Evolutionary conservation across 2,329 filamentous ascomycete genomes (phyloP).

Genomic region (Drechslera avenae): DNA sequence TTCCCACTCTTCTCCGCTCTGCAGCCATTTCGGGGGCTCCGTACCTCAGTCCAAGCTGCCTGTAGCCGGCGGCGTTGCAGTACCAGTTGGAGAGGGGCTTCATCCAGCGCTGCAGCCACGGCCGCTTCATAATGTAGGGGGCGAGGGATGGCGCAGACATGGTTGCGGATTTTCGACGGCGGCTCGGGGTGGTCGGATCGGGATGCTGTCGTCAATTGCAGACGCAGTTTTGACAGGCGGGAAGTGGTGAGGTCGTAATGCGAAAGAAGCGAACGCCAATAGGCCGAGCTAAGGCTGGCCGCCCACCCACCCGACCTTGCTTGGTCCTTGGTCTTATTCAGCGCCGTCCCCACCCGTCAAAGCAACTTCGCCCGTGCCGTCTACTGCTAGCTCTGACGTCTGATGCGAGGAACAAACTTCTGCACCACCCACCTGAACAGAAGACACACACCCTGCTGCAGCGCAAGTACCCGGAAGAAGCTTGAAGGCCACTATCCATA

Average conservation of each 20-base stretch:
- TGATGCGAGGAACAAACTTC: constrained; percentile 11
- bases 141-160: constrained; percentile 77
- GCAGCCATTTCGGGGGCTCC: constrained; percentile 24
- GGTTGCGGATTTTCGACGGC: constrained; percentile 39
- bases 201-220: constrained; percentile 36
- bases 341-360: constrained; percentile 14
- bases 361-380: constrained; percentile 21
- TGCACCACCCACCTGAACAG: constrained; percentile 6
- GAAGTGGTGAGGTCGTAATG: constrained; percentile 25
- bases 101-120: constrained; percentile 81
- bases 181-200: constrained; percentile 25
- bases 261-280: constrained; percentile 27
- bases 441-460: constrained; percentile 1
- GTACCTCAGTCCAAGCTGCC: constrained; percentile 89
- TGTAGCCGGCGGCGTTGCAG: constrained; percentile 85
- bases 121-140: constrained; percentile 79
- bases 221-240: constrained; percentile 25
- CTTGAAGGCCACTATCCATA: background rate
- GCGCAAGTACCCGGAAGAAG: constrained; percentile 3
- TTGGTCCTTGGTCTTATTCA: constrained; percentile 16
- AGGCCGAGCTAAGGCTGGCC: constrained; percentile 19
- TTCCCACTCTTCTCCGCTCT: background rate
- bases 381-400: constrained; percentile 23
- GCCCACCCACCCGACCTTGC: too few species aligned
- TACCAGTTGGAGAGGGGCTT: constrained; percentile 89